Conservation (phyloP, 2,329 filamentous ascomycete species). For the Paracoccidioides lutzii region DNA sequence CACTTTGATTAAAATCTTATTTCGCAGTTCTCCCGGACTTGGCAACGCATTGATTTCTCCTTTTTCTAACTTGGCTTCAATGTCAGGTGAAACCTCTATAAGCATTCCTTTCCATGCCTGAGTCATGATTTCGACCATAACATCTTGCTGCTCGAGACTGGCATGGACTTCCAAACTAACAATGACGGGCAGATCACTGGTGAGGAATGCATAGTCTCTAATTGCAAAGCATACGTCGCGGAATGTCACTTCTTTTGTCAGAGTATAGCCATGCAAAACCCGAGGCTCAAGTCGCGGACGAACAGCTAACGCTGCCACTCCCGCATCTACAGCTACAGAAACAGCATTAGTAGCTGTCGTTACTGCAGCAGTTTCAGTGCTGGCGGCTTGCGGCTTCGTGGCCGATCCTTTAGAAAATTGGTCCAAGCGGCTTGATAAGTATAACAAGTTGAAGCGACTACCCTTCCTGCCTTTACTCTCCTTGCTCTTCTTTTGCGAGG, state of each 20-base stretch:
- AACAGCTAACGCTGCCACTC: neutral
- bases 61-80: slow-evolving; percentile 36
- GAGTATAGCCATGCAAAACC: slow-evolving; percentile 75
- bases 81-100: slow-evolving; percentile 50
- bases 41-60: slow-evolving; percentile 41
- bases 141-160: slow-evolving; percentile 65
- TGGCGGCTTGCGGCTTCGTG: neutral
- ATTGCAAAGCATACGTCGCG: slow-evolving; percentile 75
- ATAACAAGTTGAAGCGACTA: slow-evolving; percentile 10
- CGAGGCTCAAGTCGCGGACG: slow-evolving; percentile 48
- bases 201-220: slow-evolving; percentile 62
- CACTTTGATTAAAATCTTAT: slow-evolving; percentile 75
- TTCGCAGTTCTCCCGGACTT: slow-evolving; percentile 55
- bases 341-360: slow-evolving; percentile 16
- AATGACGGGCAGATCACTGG: slow-evolving; percentile 68
- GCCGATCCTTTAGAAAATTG: slow-evolving; percentile 1
- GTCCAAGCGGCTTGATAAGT: slow-evolving; percentile 10
- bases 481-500: slow-evolving; percentile 11
- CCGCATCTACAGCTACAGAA: slow-evolving; percentile 11
- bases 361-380: neutral
- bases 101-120: slow-evolving; percentile 70
- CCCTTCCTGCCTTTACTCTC: slow-evolving; percentile 15
- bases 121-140: slow-evolving; percentile 90
- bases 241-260: slow-evolving; percentile 77
- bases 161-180: slow-evolving; percentile 89